A percentile compares a stretch with the other conserved stretches of the same genome.
phyloP scores from a whole-genome alignment of 2,329 filamentous ascomycete genomes.

The Neoascochyta sp. region DNA sequence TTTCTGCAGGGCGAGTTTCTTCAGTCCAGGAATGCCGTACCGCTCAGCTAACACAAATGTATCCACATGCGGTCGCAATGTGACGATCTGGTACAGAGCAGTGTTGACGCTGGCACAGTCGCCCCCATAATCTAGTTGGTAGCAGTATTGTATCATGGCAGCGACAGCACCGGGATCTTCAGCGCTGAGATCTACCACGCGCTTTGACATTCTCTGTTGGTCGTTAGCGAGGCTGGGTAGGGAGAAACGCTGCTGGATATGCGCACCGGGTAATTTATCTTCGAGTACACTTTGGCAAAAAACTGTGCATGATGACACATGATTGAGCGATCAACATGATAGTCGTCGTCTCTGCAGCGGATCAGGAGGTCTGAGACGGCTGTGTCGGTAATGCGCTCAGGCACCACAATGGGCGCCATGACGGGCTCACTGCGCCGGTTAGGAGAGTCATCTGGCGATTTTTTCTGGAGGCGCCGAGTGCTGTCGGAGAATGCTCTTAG shows the following conservation, averaged over 20 bases:
- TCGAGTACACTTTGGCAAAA: conserved; percentile 29
- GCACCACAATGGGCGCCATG: conserved; percentile 6
- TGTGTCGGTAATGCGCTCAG: conserved; percentile 10
- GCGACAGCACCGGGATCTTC: conserved; percentile 31
- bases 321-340: conserved; percentile 29
- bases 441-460: conserved; percentile 4
- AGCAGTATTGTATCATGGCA: conserved; percentile 35
- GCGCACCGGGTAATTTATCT: conserved; percentile 19
- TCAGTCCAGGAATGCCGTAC: conserved; percentile 25
- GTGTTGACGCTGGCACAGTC: conserved; percentile 15
- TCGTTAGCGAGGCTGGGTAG: conserved; percentile 5
- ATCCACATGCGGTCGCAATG: conserved; percentile 25
- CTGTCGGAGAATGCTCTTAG: conserved; percentile 7
- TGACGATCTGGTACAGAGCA: conserved; percentile 17
- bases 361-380: conserved; percentile 29
- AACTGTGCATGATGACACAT: conserved; percentile 30
- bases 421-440: conserved; percentile 6
- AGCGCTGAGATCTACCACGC: conserved; percentile 28
- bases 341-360: conserved; percentile 25
- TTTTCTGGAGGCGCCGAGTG: conserved; percentile 6
- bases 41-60: conserved; percentile 29
- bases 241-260: background rate
- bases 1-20: conserved; percentile 23
- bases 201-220: conserved; percentile 19
- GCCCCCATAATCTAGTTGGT: conserved; percentile 30